These are phyloP conservation scores for Brasenia schreberi DNA, from an alignment of 164 flowering plant genomes.

Conservation along the genomic window DNA sequence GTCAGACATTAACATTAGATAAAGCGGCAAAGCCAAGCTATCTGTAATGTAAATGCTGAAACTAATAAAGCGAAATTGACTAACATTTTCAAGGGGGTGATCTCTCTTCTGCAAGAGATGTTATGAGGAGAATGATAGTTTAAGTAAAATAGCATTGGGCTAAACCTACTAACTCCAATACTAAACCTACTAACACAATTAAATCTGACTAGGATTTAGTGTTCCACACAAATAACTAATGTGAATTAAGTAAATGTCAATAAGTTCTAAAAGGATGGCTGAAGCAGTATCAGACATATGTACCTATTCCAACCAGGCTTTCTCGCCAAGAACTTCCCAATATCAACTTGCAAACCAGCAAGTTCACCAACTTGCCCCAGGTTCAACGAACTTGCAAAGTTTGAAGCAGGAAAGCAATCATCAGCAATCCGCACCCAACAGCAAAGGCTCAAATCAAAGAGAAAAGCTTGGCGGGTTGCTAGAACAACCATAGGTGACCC, in stretches of 20 bases:
- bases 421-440: constrained; percentile 97
- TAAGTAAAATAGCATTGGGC: too few relatives aligned
- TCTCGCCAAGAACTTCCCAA: constrained; percentile 81
- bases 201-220: too few relatives aligned
- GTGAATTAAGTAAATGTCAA: too few relatives aligned
- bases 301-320: constrained; percentile 97
- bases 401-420: constrained; percentile 89
- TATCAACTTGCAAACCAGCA: constrained; percentile 86
- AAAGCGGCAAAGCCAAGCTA: neutral
- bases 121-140: too few relatives aligned
- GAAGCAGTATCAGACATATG: constrained; percentile 1
- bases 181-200: too few relatives aligned
- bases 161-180: too few relatives aligned
- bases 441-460: constrained; percentile 75
- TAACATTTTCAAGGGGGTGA: neutral
- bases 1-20: neutral
- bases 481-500: constrained; percentile 89
- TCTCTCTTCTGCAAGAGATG: neutral
- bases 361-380: constrained; percentile 30
- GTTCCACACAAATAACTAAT: too few relatives aligned
- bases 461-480: constrained; percentile 91
- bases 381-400: constrained; percentile 87
- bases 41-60: neutral
- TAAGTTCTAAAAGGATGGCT: neutral
- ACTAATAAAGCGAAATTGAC: neutral